Evolutionary conservation across 257 asterid species (phyloP).

Genomic region (Solanum paucissectum): DNA sequence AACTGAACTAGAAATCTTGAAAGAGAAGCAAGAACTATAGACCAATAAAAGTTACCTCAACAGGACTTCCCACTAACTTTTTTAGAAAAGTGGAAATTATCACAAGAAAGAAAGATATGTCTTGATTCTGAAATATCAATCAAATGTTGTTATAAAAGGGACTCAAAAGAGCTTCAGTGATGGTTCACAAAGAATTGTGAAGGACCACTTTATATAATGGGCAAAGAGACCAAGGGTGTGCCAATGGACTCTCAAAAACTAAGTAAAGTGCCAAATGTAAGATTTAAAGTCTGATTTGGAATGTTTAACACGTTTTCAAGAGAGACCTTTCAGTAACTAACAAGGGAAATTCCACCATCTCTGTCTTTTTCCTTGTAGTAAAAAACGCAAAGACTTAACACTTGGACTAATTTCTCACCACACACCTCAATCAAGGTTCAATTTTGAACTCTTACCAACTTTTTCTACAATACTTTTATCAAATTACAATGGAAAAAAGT

Average conservation of each 20-base stretch:
- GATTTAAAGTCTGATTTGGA: conserved; percentile 2
- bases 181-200: background rate
- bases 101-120: background rate
- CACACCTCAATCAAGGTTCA: background rate
- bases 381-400: background rate
- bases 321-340: conserved; percentile 16
- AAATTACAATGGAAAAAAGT: background rate
- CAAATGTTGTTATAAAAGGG: background rate
- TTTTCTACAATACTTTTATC: background rate
- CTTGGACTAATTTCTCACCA: background rate
- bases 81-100: background rate
- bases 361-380: background rate
- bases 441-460: background rate
- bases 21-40: background rate
- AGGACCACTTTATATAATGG: background rate
- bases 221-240: background rate
- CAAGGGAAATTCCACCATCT: conserved; percentile 1
- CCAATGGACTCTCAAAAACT: conserved; percentile 7
- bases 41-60: background rate
- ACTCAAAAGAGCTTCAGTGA: background rate
- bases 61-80: background rate
- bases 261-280: conserved; percentile 13
- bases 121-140: background rate
- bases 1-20: background rate
- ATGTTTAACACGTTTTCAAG: conserved; percentile 16